Evolutionary conservation across 352 stramenopile species (phyloP).

Genomic region (Globisporangium parvum): DNA sequence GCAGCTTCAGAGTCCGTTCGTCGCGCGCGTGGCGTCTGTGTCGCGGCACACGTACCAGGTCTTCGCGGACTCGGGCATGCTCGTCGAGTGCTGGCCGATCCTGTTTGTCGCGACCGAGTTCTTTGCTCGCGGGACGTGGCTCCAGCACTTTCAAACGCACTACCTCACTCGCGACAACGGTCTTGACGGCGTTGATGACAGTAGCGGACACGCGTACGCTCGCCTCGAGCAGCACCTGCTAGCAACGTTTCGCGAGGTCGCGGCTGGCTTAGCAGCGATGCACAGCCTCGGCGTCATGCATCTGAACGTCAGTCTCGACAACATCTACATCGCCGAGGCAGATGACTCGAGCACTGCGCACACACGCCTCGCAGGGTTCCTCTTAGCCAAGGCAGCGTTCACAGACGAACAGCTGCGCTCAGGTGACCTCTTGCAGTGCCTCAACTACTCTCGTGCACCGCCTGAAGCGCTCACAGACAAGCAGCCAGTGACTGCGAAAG

Average conservation of each 20-base stretch:
- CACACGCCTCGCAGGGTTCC: slow-evolving; percentile 33
- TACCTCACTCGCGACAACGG: slow-evolving; percentile 4
- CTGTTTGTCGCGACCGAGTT: slow-evolving; percentile 46
- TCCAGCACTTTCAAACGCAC: slow-evolving; percentile 17
- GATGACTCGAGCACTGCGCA: background rate
- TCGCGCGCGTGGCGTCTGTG: slow-evolving; percentile 20
- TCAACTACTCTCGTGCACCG: slow-evolving; percentile 32
- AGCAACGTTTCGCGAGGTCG: slow-evolving; percentile 36
- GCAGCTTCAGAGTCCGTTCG: slow-evolving; percentile 31
- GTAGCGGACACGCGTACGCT: slow-evolving; percentile 6
- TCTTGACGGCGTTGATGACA: background rate
- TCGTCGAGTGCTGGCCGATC: slow-evolving; percentile 56
- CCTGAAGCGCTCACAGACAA: slow-evolving; percentile 31
- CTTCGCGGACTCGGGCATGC: slow-evolving; percentile 51
- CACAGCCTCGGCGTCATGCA: slow-evolving; percentile 47
- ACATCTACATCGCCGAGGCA: slow-evolving; percentile 28
- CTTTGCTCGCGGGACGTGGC: slow-evolving; percentile 34
- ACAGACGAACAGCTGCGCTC: slow-evolving; percentile 19
- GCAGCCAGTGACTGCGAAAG: slow-evolving; percentile 30
- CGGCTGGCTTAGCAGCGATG: slow-evolving; percentile 42
- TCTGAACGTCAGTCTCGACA: slow-evolving; percentile 48
- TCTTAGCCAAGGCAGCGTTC: slow-evolving; percentile 41
- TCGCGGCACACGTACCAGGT: slow-evolving; percentile 56
- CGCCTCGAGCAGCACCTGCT: slow-evolving; percentile 28
- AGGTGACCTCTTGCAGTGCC: slow-evolving; percentile 30